Conservation (phyloP, 73 alveolate genomes). For the Blepharisma japonicum region DNA sequence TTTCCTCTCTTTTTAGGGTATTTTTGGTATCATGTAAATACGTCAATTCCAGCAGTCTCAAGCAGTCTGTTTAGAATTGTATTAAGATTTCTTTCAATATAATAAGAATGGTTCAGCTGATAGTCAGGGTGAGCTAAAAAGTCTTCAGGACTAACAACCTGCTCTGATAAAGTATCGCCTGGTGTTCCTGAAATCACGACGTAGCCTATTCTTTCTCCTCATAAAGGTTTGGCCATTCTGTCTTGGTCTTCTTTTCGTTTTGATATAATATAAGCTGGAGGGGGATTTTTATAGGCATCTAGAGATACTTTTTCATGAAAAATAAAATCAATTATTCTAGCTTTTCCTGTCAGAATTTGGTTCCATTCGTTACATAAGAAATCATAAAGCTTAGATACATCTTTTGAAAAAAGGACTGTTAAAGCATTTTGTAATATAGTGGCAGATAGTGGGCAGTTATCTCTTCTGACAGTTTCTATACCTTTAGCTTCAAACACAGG, state of each 20-base stretch:
- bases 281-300: slow-evolving; percentile 72
- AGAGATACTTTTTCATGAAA: slow-evolving; percentile 86
- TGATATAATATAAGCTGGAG: slow-evolving; percentile 83
- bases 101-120: slow-evolving; percentile 69
- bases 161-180: slow-evolving; percentile 64
- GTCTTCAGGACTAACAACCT: slow-evolving; percentile 84
- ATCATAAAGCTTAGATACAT: slow-evolving; percentile 68
- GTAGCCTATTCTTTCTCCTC: slow-evolving; percentile 87
- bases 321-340: slow-evolving; percentile 80
- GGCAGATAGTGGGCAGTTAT: slow-evolving; percentile 73
- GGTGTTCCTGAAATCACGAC: slow-evolving; percentile 77
- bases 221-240: slow-evolving; percentile 71
- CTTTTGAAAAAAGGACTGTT: slow-evolving; percentile 79
- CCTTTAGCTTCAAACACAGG: slow-evolving; percentile 94
- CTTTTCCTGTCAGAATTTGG: slow-evolving; percentile 68
- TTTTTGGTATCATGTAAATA: slow-evolving; percentile 55
- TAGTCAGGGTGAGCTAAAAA: slow-evolving; percentile 58
- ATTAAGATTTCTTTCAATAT: slow-evolving; percentile 71
- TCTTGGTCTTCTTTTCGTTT: slow-evolving; percentile 69
- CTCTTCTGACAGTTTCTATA: slow-evolving; percentile 91
- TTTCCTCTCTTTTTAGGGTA: slow-evolving; percentile 51
- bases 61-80: slow-evolving; percentile 81
- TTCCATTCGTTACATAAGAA: slow-evolving; percentile 81
- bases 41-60: slow-evolving; percentile 77
- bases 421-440: slow-evolving; percentile 83